Evolutionary conservation across 345 rosid genomes (phyloP).

Genomic region (Alliaria petiolata): DNA sequence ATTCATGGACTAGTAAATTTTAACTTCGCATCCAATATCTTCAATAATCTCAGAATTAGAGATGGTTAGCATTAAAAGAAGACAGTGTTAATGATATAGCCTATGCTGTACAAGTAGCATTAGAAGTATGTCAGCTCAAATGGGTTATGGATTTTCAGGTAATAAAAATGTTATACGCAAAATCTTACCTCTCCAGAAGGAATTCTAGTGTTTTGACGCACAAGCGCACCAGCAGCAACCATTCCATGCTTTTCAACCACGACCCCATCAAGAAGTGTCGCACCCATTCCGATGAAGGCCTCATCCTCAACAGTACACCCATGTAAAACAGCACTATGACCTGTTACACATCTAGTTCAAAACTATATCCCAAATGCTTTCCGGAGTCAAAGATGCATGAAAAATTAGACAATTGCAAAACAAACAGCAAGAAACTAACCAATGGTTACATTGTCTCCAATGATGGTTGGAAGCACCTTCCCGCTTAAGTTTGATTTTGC

Average conservation of each 20-base stretch:
- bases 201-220: conserved; percentile 80
- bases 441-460: conserved; percentile 94
- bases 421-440: conserved; percentile 48
- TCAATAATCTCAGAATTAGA: not conserved
- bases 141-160: not conserved
- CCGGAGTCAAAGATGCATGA: conserved; percentile 2
- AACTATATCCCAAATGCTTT: conserved; percentile 8
- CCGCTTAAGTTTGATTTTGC: conserved; percentile 94
- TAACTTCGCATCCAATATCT: not conserved
- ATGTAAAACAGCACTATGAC: conserved; percentile 94
- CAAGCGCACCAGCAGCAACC: conserved; percentile 99
- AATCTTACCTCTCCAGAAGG: conserved; percentile 78
- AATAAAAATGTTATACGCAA: not conserved
- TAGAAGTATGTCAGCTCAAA: not conserved
- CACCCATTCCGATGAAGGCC: conserved; percentile 91
- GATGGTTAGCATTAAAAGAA: not conserved
- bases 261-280: conserved; percentile 84
- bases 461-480: conserved; percentile 73
- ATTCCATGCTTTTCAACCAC: conserved; percentile 83
- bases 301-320: conserved; percentile 96
- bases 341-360: conserved; percentile 43
- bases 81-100: not conserved
- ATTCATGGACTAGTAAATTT: not conserved
- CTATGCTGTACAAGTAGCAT: conserved; percentile 14
- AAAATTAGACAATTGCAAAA: not conserved